A percentile compares a stretch with the other conserved stretches of the same genome.
These are phyloP conservation scores for Auriscalpium vulgare DNA, from an alignment of 768 basidiomycete genomes.

Conservation along the genomic window DNA sequence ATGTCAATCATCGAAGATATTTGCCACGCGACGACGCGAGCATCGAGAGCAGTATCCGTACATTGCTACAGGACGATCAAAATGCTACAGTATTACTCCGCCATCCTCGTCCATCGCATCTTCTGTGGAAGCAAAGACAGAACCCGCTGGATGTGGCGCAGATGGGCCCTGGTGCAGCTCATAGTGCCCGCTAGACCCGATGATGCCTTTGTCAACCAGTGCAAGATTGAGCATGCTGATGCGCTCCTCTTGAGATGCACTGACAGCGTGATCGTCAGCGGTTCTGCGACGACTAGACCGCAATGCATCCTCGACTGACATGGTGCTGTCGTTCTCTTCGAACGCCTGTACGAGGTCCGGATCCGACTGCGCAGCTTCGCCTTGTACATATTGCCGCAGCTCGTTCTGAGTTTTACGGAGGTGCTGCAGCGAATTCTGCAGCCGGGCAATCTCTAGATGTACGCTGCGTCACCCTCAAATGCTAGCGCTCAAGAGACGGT, in stretches of 20 bases:
- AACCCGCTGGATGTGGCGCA: not conserved
- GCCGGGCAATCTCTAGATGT: conserved; percentile 60
- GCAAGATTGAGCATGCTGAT: conserved; percentile 60
- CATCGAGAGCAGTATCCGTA: too few relatives aligned
- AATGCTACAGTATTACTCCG: conserved; percentile 9
- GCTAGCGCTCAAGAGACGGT: not conserved
- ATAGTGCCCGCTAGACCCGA: conserved; percentile 37
- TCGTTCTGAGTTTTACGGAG: conserved; percentile 54
- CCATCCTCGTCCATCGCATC: not conserved
- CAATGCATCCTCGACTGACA: conserved; percentile 34
- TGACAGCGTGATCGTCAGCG: conserved; percentile 20
- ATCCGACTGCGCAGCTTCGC: conserved; percentile 34
- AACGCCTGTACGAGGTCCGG: conserved; percentile 51
- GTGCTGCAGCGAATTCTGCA: conserved; percentile 62
- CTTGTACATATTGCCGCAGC: conserved; percentile 39
- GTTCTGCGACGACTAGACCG: not conserved
- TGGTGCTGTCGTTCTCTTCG: conserved; percentile 65
- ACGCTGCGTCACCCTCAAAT: not conserved
- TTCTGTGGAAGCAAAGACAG: not conserved
- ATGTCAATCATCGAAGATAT: too few relatives aligned
- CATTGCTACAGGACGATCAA: too few relatives aligned
- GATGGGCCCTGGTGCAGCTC: conserved; percentile 16
- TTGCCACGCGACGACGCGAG: too few relatives aligned
- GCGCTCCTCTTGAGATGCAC: conserved; percentile 73
- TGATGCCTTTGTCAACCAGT: conserved; percentile 47